Evolutionary conservation across 1,139 yeast genomes (phyloP).

Genomic region (Suhomyces atakaporum): DNA sequence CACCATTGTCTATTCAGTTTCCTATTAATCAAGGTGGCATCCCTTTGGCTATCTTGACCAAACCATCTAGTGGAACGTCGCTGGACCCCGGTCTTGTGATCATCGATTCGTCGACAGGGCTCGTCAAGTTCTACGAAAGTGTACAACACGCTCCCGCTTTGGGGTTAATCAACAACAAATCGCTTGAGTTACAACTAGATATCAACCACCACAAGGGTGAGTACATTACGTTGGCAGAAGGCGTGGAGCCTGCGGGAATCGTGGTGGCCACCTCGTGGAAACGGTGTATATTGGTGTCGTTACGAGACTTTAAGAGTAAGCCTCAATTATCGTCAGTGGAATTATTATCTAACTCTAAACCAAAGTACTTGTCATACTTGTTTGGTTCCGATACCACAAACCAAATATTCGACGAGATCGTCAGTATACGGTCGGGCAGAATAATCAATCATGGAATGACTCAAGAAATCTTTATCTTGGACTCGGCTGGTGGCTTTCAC

Average conservation of each 20-base stretch:
- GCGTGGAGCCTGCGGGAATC: constrained; percentile 76
- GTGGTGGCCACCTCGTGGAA: constrained; percentile 72
- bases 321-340: constrained; percentile 47
- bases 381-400: constrained; percentile 28
- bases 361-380: constrained; percentile 30
- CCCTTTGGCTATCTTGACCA: constrained; percentile 65
- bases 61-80: constrained; percentile 59
- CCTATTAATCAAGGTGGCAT: constrained; percentile 28
- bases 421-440: constrained; percentile 61
- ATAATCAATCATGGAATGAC: constrained; percentile 50
- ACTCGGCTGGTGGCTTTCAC: constrained; percentile 45
- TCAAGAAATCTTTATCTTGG: constrained; percentile 47
- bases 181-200: constrained; percentile 38
- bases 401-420: constrained; percentile 47
- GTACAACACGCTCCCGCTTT: constrained; percentile 69
- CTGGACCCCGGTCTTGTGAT: constrained; percentile 71
- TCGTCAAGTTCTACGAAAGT: constrained; percentile 63
- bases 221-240: constrained; percentile 55
- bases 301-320: constrained; percentile 71
- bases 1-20: constrained; percentile 59
- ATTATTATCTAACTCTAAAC: constrained; percentile 23
- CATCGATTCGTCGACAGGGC: constrained; percentile 57
- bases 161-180: constrained; percentile 54
- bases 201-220: constrained; percentile 51
- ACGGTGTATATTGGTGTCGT: constrained; percentile 60